Percentiles rank a stretch among this genome's conserved stretches.
These are phyloP conservation scores for Spiraea crenata DNA, from an alignment of 331 rosid species.

Conservation along the genomic window DNA sequence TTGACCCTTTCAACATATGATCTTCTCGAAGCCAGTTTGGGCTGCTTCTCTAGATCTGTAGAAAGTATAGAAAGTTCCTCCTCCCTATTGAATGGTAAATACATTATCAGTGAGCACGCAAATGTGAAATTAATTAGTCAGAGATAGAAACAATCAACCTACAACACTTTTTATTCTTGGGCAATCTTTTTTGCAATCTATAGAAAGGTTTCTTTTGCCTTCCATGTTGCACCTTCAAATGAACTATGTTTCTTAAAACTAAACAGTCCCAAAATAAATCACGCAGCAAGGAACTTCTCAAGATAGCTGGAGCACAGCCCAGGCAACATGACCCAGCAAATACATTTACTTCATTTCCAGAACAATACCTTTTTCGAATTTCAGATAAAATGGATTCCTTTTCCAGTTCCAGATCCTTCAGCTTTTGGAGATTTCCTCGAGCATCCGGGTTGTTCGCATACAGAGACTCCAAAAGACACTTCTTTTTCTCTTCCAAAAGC, in stretches of 20 bases:
- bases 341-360: slow-evolving; percentile 11
- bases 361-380: slow-evolving; percentile 48
- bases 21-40: slow-evolving; percentile 58
- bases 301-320: background rate
- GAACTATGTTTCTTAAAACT: background rate
- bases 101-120: slow-evolving; percentile 19
- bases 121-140: background rate
- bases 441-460: slow-evolving; percentile 53
- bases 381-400: slow-evolving; percentile 45
- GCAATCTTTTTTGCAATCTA: background rate
- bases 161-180: background rate
- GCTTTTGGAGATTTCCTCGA: slow-evolving; percentile 51
- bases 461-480: slow-evolving; percentile 54
- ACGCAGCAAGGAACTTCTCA: background rate
- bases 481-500: slow-evolving; percentile 66
- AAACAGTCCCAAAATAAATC: background rate
- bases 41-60: slow-evolving; percentile 57
- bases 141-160: background rate
- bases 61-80: slow-evolving; percentile 60
- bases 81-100: slow-evolving; percentile 42
- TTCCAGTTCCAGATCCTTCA: slow-evolving; percentile 60
- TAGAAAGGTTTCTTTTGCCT: background rate
- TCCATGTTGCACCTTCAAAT: background rate
- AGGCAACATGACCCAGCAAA: slow-evolving; percentile 6
- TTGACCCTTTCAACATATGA: slow-evolving; percentile 68